Evolutionary conservation across 1,284 basidiomycete genomes (phyloP).

Genomic region (Macrocystidia cucumis): DNA sequence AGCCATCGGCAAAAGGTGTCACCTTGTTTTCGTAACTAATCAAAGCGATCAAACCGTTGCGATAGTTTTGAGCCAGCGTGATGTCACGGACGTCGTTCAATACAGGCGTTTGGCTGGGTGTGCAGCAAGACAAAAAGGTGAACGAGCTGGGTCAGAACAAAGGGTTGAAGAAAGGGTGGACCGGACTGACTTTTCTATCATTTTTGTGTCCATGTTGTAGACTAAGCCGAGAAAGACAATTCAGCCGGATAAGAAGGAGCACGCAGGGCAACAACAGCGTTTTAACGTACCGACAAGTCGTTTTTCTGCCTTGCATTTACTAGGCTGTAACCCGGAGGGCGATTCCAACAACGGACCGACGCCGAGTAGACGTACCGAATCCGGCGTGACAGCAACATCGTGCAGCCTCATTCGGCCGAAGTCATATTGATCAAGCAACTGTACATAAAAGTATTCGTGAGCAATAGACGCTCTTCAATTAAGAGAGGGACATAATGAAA

Average conservation of each 20-base stretch:
- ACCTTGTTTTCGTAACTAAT: slow-evolving; percentile 73
- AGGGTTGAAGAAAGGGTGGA: not conserved
- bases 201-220: slow-evolving; percentile 59
- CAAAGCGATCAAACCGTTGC: slow-evolving; percentile 52
- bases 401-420: slow-evolving; percentile 63
- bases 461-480: no score
- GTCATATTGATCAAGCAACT: slow-evolving; percentile 53
- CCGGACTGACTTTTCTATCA: slow-evolving; percentile 54
- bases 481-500: not conserved
- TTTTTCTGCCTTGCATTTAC: slow-evolving; percentile 69
- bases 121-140: not conserved
- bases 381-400: slow-evolving; percentile 68
- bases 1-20: slow-evolving; percentile 1
- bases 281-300: slow-evolving; percentile 56
- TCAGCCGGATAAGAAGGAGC: slow-evolving; percentile 3
- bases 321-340: slow-evolving; percentile 58
- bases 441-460: not conserved
- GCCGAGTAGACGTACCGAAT: slow-evolving; percentile 56
- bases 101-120: slow-evolving; percentile 74
- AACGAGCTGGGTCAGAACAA: not conserved
- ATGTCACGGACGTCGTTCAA: slow-evolving; percentile 73
- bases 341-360: slow-evolving; percentile 64
- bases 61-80: slow-evolving; percentile 42
- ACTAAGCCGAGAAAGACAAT: no score
- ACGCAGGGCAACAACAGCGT: not conserved